Percentiles rank a stretch among this genome's conserved stretches.
These are phyloP conservation scores for Spergularia marina DNA, from an alignment of 148 eudicot species.

Conservation along the genomic window DNA sequence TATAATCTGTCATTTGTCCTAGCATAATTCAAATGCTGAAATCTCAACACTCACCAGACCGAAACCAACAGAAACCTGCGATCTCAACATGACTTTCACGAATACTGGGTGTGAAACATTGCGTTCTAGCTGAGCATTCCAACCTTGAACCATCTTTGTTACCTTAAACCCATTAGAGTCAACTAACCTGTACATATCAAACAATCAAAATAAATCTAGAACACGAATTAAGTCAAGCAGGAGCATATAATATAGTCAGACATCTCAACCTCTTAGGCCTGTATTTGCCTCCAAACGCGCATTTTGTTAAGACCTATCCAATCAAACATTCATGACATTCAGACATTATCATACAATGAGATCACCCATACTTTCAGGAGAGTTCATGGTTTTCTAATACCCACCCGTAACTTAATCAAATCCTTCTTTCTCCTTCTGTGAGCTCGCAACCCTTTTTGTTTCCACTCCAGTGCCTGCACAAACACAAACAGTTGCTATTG, in stretches of 20 bases:
- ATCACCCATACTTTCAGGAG: too few species aligned
- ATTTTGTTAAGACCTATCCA: constrained; percentile 5
- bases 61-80: neutral
- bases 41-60: constrained; percentile 2
- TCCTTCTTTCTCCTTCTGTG: constrained; percentile 2
- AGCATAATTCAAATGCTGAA: too few species aligned
- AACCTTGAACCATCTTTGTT: neutral
- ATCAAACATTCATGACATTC: neutral
- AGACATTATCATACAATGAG: too few species aligned
- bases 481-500: too few species aligned
- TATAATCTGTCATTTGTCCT: too few species aligned
- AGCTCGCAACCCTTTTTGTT: neutral
- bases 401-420: constrained; percentile 9
- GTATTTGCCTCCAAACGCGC: neutral
- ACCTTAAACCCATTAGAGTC: neutral
- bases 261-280: too few species aligned
- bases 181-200: neutral
- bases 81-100: neutral
- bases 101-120: neutral
- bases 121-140: neutral
- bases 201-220: too few species aligned
- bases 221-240: too few species aligned
- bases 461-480: neutral
- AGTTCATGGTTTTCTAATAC: neutral
- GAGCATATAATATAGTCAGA: too few species aligned